A percentile compares a stretch with the other conserved stretches of the same genome.
These are phyloP conservation scores for Penicillium vulpinum DNA, from an alignment of 2,329 filamentous ascomycete species.

Conservation along the genomic window DNA sequence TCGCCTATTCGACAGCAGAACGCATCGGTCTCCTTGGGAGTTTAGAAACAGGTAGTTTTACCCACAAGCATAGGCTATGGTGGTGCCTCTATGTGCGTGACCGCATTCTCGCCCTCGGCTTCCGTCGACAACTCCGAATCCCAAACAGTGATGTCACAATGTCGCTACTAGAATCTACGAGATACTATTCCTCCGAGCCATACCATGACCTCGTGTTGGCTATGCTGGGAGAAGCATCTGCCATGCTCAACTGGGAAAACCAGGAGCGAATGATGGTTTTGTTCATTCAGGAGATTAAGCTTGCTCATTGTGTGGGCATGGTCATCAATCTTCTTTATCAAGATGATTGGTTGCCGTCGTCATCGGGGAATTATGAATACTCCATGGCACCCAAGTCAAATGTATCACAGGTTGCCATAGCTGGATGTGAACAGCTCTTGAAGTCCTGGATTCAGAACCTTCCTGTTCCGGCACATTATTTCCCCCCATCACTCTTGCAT, in stretches of 20 bases:
- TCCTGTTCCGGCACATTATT: conserved; percentile 6
- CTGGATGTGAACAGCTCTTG: conserved; percentile 3
- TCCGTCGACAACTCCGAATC: conserved; percentile 8
- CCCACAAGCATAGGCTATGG: conserved; percentile 11
- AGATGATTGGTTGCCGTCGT: not conserved
- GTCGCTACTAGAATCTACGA: conserved; percentile 6
- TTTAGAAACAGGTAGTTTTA: conserved; percentile 8
- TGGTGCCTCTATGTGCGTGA: conserved; percentile 18
- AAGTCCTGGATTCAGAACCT: conserved; percentile 7
- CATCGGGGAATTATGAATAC: not conserved
- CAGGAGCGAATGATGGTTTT: conserved; percentile 10
- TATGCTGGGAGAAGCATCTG: conserved; percentile 6
- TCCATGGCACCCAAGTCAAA: not conserved
- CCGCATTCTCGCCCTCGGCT: conserved; percentile 9
- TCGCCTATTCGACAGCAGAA: conserved; percentile 16
- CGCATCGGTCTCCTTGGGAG: conserved; percentile 6
- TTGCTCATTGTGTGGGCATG: conserved; percentile 4
- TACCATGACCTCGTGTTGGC: conserved; percentile 1
- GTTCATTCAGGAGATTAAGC: conserved; percentile 8
- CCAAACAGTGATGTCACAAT: conserved; percentile 9
- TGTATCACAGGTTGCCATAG: not conserved
- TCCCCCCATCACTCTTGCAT: not conserved
- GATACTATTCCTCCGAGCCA: conserved; percentile 8
- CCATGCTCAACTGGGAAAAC: conserved; percentile 10
- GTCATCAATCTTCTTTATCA: conserved; percentile 5